Percentiles rank a stretch among this genome's conserved stretches.
phyloP scores from a whole-genome alignment of 2,329 filamentous ascomycete species.

The Aspergillus hortae region DNA sequence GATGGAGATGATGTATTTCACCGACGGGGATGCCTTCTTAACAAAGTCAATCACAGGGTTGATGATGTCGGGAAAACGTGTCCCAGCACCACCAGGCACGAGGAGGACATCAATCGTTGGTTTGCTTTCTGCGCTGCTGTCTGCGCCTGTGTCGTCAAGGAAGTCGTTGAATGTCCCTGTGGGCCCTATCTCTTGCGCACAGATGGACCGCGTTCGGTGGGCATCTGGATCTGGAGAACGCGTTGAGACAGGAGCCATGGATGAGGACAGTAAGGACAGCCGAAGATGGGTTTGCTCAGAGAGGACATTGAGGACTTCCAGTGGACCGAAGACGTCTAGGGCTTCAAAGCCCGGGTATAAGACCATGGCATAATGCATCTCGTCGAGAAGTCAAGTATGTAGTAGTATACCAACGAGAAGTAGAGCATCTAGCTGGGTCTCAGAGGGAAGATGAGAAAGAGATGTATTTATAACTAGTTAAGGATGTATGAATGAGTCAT shows the following conservation, averaged over 20 bases:
- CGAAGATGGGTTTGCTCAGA: slow-evolving; percentile 6
- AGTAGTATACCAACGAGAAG: too few species aligned
- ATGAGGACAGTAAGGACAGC: not conserved
- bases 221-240: not conserved
- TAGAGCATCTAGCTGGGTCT: too few species aligned
- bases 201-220: not conserved
- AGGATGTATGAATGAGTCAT: too few species aligned
- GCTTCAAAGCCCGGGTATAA: slow-evolving; percentile 43
- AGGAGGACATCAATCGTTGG: slow-evolving; percentile 56
- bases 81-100: slow-evolving; percentile 61
- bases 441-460: too few species aligned
- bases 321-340: slow-evolving; percentile 43
- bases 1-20: slow-evolving; percentile 60
- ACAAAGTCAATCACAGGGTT: slow-evolving; percentile 46
- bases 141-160: not conserved
- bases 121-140: not conserved
- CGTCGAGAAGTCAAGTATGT: not conserved
- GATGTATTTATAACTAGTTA: too few species aligned
- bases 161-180: not conserved
- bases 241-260: not conserved
- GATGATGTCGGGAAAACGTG: slow-evolving; percentile 17
- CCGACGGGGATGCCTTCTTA: slow-evolving; percentile 40
- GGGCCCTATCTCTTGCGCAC: not conserved
- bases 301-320: slow-evolving; percentile 43
- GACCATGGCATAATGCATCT: slow-evolving; percentile 11